Evolutionary conservation across 768 basidiomycete genomes (phyloP).

Genomic region (Pulveroboletus ravenelii): DNA sequence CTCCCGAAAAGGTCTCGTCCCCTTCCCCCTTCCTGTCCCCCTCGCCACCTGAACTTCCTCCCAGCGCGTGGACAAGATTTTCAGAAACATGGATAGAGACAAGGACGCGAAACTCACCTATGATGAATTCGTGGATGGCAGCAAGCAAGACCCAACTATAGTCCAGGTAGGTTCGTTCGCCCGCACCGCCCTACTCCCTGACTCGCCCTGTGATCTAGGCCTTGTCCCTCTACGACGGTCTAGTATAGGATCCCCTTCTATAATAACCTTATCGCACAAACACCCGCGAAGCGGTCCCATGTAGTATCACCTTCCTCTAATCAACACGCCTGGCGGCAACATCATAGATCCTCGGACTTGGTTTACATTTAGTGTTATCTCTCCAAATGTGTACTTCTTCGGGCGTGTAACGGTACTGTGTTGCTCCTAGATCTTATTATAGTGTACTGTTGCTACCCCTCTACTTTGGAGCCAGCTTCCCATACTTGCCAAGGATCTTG

Average conservation of each 20-base stretch:
- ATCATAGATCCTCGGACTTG: conserved; percentile 15
- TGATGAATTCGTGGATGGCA: conserved; percentile 97
- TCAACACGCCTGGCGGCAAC: conserved; percentile 10
- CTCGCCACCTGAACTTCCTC: conserved; percentile 10
- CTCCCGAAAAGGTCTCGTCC: conserved; percentile 86
- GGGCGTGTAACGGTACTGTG: conserved; percentile 23
- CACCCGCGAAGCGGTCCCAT: conserved; percentile 18
- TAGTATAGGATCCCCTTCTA: conserved; percentile 54
- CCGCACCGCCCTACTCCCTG: conserved; percentile 6
- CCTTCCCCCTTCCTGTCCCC: background rate
- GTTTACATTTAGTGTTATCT: conserved; percentile 3
- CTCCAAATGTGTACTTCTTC: conserved; percentile 22
- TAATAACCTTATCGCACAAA: conserved; percentile 22
- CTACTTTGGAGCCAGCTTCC: conserved; percentile 42
- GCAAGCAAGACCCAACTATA: conserved; percentile 98
- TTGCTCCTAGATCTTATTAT: conserved; percentile 17
- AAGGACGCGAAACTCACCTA: conserved; percentile 91
- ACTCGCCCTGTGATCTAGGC: conserved; percentile 50
- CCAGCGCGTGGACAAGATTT: conserved; percentile 98
- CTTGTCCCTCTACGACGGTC: conserved; percentile 89
- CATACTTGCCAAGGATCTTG: conserved; percentile 73
- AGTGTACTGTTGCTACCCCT: conserved; percentile 20
- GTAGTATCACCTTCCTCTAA: conserved; percentile 27
- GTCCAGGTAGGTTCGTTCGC: conserved; percentile 66
- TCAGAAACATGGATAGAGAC: conserved; percentile 94